Base-by-base conservation (phyloP, 805 yeast genomes). In the Candida glaebosa region DNA sequence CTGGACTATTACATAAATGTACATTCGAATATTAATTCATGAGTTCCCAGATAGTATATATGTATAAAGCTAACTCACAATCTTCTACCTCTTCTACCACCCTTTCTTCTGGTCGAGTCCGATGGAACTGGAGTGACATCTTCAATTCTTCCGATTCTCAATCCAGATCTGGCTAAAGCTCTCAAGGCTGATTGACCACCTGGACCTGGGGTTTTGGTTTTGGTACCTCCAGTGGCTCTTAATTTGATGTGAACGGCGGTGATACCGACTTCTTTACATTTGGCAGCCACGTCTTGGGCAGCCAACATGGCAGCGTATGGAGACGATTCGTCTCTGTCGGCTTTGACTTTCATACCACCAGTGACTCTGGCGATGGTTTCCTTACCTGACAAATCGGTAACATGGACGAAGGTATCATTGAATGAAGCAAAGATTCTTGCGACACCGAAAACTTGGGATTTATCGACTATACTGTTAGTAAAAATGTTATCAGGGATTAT, bases 31-130 rank as follows among this genome's bases (percentile, higher is more conserved):
- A 41, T 36, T 41, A 25, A 44, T 18, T 33, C 45, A 40, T 20
- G 37, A 40, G n/a, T 41, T 45, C 38, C 38, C 38, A 35, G 10
- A 20, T 35, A 24, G 24, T 16, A 35, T 24, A 35, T 35, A 34
- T 34, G n/a, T 14, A 37, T 31, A 43, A 20, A 36, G 34, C 28
- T 42, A 18, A 60, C 60, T 77, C 76, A 87, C 78, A 90, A 85
- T 87, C 99, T 89, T 85, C 99, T 91, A 91, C 99, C 99, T 84
- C 99, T 90, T 83, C 99, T 93, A 87, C 99, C 99, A 88, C 99
- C 99, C 95, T 93, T 95, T 88, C 91, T 87, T 86, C 99, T 93
- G 76, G 99, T 95, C 67, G 98, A 90, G 78, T 93, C 99, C 61
- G 99, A 93, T 76, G 99, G 99, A 66, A 93, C 90, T 76, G 99